A percentile compares a stretch with the other conserved stretches of the same genome.
phyloP scores from a whole-genome alignment of 164 flowering plant species.

The Echeveria elegans region DNA sequence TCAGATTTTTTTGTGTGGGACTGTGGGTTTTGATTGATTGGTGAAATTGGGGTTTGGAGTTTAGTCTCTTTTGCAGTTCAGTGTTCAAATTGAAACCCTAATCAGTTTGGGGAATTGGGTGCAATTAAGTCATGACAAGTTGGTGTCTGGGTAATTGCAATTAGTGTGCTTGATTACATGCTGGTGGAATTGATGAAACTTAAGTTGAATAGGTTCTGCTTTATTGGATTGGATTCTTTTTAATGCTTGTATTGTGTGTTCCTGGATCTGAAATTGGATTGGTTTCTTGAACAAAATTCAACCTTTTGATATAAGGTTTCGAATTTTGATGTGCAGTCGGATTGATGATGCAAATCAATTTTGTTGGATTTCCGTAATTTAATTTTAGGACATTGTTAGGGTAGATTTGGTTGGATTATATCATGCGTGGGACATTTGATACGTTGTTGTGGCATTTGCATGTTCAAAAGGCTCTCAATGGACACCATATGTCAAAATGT shows the following conservation, averaged over 20 bases:
- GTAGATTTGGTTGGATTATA: not conserved
- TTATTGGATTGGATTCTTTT: not conserved
- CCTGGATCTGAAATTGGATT: not conserved
- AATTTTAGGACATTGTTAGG: not conserved
- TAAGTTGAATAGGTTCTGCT: not conserved
- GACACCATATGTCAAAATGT: not conserved
- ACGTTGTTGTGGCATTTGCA: not conserved
- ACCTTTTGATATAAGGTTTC: not conserved
- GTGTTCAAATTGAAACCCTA: not conserved
- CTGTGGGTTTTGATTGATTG: not conserved
- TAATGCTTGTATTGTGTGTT: not conserved
- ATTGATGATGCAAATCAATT: not conserved
- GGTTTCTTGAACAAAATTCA: not conserved
- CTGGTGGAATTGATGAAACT: not conserved
- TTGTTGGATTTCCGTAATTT: not conserved
- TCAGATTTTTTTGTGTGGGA: not conserved
- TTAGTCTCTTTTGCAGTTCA: not conserved
- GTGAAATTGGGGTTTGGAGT: not conserved
- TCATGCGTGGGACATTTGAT: not conserved
- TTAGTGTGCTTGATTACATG: slow-evolving; percentile 2
- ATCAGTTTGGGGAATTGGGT: not conserved
- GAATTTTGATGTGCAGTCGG: not conserved
- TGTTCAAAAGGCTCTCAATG: not conserved
- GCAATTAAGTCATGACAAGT: not conserved
- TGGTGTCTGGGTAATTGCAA: not conserved